Evolutionary conservation across 352 stramenopile species (phyloP), one percentile per base, ranked within the genome.

Genomic region (Globisporangium acanthophoron): DNA sequence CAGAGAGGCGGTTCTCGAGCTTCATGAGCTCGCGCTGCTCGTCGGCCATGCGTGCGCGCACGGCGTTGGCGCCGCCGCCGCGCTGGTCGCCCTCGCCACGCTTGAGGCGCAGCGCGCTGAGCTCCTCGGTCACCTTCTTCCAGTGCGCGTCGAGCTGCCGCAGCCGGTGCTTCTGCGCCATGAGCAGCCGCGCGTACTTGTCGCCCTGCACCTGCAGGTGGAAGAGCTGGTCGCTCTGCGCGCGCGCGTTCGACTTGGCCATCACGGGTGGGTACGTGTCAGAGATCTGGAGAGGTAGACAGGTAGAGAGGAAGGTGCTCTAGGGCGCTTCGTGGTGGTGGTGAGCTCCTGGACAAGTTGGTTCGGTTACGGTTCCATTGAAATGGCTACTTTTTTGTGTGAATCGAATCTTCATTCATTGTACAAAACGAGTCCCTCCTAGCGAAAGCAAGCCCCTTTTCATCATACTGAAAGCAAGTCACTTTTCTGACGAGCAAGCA

Each of bases 201-300:
- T 92, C 82, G 18, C 78, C 78, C 63, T 90, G 78, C 3, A 90
- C 69, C 58, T 92, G 82, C n/a, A 92, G 64, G 52, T 86, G 85
- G 71, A 92, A 92, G 52, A 90, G 74, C 68, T 87, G 73, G 58
- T 92, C 82, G 49, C 78, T 90, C 68, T 90, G 78, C 27, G 78
- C 76, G 35, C 73, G 72, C 47, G 73, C 76, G 58, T 87, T 87
- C 31, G 73, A 78, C 71, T 82, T 85, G 66, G 74, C 71, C 74
- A 87, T 88, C n/a, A n/a, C n/a, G n/a, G n/a, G n/a, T n/a, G n/a
- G n/a, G n/a, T n/a, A n/a, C n/a, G n/a, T n/a, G n/a, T n/a, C n/a
- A n/a, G n/a, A n/a, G n/a, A n/a, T n/a, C n/a, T n/a, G n/a, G n/a
- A n/a, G n/a, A n/a, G n/a, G n/a, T n/a, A n/a, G n/a, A n/a, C n/a